A percentile compares a stretch with the other conserved stretches of the same genome.
Conservation (phyloP, 2,329 filamentous ascomycete genomes). For the Claviceps sorghi region DNA sequence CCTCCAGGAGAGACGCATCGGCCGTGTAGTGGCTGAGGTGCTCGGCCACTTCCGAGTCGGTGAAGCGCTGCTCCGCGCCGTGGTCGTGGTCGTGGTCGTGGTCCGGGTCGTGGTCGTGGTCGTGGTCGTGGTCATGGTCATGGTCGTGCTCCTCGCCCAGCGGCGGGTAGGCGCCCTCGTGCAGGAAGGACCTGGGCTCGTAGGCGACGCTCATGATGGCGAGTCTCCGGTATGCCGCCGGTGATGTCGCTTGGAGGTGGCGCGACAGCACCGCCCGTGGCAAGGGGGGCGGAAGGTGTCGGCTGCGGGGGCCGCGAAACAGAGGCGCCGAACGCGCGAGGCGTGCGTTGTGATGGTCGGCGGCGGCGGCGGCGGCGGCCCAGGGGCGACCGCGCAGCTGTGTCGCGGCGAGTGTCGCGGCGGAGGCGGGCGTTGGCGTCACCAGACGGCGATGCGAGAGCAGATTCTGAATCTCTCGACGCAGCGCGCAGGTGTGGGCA, state of each 20-base stretch:
- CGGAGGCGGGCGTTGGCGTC: neutral
- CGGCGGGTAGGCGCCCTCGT: constrained; percentile 32
- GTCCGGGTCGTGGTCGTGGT: too few relatives aligned
- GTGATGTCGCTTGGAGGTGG: constrained; percentile 5
- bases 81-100: too few relatives aligned
- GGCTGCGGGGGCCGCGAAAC: constrained; percentile 1
- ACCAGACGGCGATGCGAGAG: constrained; percentile 1
- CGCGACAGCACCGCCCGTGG: constrained; percentile 5
- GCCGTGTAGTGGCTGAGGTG: constrained; percentile 29
- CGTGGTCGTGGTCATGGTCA: too few relatives aligned
- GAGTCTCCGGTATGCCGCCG: constrained; percentile 9
- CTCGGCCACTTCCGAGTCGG: constrained; percentile 28
- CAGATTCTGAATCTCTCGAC: constrained; percentile 8
- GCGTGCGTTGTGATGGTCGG: neutral
- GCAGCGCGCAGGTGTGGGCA: too few relatives aligned
- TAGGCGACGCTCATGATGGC: constrained; percentile 37
- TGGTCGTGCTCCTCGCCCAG: constrained; percentile 30
- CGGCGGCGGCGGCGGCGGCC: neutral
- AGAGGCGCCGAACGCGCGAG: constrained; percentile 6
- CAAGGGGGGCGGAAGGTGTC: constrained; percentile 5
- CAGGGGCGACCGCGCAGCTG: neutral
- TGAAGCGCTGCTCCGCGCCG: constrained; percentile 25
- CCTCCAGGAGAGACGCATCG: constrained; percentile 14
- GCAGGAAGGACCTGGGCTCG: constrained; percentile 33
- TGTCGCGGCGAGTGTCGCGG: neutral